Evolutionary conservation across 2,329 filamentous ascomycete genomes (phyloP).

Genomic region (Dactylellina parvicollis): DNA sequence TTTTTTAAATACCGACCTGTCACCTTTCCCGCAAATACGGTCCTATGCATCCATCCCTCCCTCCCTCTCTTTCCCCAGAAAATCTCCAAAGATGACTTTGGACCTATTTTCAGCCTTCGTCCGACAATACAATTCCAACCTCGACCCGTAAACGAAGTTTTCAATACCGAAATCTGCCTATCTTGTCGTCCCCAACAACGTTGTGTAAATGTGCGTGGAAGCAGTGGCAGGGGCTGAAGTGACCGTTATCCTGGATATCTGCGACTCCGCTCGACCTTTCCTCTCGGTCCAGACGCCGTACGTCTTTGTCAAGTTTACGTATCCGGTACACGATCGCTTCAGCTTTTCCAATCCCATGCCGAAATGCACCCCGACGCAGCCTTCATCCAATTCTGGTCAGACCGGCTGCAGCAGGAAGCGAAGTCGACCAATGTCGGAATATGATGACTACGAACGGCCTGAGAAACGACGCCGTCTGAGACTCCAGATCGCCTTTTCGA

Average conservation of each 20-base stretch:
- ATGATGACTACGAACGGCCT: constrained; percentile 47
- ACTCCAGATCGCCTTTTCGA: constrained; percentile 48
- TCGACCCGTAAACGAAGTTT: too few species aligned
- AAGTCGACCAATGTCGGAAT: constrained; percentile 39
- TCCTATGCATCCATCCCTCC: constrained; percentile 45
- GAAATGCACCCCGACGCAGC: constrained; percentile 29
- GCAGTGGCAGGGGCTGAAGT: constrained; percentile 50
- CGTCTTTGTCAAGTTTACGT: constrained; percentile 53
- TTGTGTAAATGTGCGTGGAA: constrained; percentile 54
- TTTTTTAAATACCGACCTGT: constrained; percentile 53
- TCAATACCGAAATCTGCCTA: neutral
- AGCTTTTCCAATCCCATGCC: constrained; percentile 39
- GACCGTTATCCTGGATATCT: constrained; percentile 53
- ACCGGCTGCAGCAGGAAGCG: constrained; percentile 50
- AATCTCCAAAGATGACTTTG: constrained; percentile 50
- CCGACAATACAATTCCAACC: constrained; percentile 25
- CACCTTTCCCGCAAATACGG: constrained; percentile 32
- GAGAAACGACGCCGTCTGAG: constrained; percentile 50
- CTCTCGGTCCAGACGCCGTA: constrained; percentile 52
- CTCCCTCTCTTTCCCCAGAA: constrained; percentile 54
- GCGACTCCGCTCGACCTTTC: constrained; percentile 40
- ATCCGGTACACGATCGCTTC: constrained; percentile 54
- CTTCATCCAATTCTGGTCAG: constrained; percentile 15
- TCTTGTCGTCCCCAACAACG: constrained; percentile 8
- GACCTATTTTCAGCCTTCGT: constrained; percentile 23